These are phyloP conservation scores for Stereocaulon alpinum DNA, from an alignment of 495 filamentous ascomycete genomes.

Conservation along the genomic window DNA sequence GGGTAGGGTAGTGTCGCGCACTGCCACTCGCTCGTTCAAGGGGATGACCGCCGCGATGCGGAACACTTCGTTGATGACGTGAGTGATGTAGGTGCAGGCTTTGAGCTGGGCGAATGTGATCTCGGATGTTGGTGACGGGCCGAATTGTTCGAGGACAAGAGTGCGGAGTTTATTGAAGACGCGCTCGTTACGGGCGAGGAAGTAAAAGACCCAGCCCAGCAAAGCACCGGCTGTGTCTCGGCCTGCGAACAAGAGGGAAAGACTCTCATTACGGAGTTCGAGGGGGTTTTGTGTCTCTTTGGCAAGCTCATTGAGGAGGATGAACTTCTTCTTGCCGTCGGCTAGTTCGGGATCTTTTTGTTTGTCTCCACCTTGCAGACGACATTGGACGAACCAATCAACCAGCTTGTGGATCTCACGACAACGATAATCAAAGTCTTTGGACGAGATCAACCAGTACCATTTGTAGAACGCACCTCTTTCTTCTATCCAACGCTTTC, in stretches of 20 bases:
- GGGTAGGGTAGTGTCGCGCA: constrained; percentile 45
- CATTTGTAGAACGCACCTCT: constrained; percentile 16
- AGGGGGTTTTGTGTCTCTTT: constrained; percentile 47
- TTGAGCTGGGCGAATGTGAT: constrained; percentile 13
- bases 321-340: constrained; percentile 11
- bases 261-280: constrained; percentile 50
- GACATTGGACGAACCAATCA: constrained; percentile 14
- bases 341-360: constrained; percentile 14
- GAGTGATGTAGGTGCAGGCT: constrained; percentile 11
- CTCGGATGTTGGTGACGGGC: neutral
- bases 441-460: constrained; percentile 13
- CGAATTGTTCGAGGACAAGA: constrained; percentile 28
- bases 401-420: constrained; percentile 13
- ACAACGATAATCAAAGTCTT: constrained; percentile 12
- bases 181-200: constrained; percentile 12
- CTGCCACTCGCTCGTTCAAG: constrained; percentile 40
- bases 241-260: constrained; percentile 51
- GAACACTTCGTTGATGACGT: constrained; percentile 16
- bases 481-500: constrained; percentile 16
- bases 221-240: constrained; percentile 28
- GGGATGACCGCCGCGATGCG: constrained; percentile 46
- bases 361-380: constrained; percentile 16
- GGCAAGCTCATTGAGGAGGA: constrained; percentile 50
- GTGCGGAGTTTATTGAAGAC: constrained; percentile 13
- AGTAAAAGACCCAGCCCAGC: constrained; percentile 26